Evolutionary conservation across 495 filamentous ascomycete species (phyloP), one percentile per base, ranked within the genome.

Genomic region (Podospora anserina): DNA sequence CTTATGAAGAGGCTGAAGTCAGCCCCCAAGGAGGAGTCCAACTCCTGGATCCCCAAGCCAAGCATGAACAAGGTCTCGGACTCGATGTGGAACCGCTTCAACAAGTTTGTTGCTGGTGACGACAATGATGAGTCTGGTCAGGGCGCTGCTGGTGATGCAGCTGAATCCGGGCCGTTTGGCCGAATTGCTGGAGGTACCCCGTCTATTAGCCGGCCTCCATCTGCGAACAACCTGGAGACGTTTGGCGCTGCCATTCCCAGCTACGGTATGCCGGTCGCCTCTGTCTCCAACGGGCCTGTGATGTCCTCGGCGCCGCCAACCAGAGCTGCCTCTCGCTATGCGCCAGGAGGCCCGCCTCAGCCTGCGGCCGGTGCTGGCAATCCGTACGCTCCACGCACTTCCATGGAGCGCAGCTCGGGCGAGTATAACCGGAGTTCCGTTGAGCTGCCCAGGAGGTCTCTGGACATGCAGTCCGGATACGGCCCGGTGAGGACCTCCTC

Each of bases 1-100:
- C 83, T 98, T 16, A 88, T 87, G 74, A 90, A 88, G 64, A 86
- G 95, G 26, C 82, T 98, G 54, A 91, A 88, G 63, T 92, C 94
- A 78, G 91, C 93, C 3, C 91, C 92, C 26, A 91, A 88, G 69
- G 92, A 95, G 69, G 84, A 83, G 59, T 80, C 81, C 9, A 80
- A 78, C 64, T 86, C 83, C 1, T 97, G 93, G 92, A 93, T 98
- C 55, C 91, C 92, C 1, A 95, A 92, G 76, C 92, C 96, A 15
- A 97, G 88, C 78, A 94, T 97, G 85, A 93, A 95, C 76, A 96
- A 93, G 75, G 92, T 98, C 0, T 96, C 92, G 18, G 90, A 88
- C 59, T 90, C 89, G 18, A 87, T 97, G 77, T 94, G 91, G 88
- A 90, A 88, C 63, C 91, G 88, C 34, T 96, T 99, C 80, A 97